Base-by-base conservation (phyloP, 2,329 filamentous ascomycete genomes). In the Phoma sp. region DNA sequence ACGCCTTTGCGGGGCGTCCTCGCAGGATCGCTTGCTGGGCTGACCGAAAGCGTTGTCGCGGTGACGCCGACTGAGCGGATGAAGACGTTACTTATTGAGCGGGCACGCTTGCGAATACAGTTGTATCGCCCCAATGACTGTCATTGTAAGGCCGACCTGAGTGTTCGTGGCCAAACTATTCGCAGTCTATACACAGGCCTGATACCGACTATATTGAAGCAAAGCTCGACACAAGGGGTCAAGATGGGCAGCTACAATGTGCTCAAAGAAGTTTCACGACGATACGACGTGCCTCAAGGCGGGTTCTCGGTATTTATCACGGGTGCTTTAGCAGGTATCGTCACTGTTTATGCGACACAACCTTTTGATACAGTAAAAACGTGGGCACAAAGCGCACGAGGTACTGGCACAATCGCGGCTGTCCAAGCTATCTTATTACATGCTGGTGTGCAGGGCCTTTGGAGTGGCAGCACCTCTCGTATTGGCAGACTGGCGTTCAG, bases 241-340 rank as follows among this genome's bases (percentile, higher is more conserved):
- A 71, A 79, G 6, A 80, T 81, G 77, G 78, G 79, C 0, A 76
- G 74, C 2, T 83, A 82, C 66, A 82, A 81, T 49, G 70, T 79
- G 22, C 61, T 82, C 38, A 77, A 76, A 18, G 76, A 79, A 38
- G 58, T 66, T 13, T 58, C 62, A 11, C 49, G 54, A 30, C 55
- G 45, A 10, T 51, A 63, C 8, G 62, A 65, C 2, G 38, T 67
- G 4, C 55, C 66, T 1, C 63, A 67, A 32, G 68, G 61, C 23
- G 66, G 56, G 5, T 58, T 57, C 2, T 49, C 59, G 30, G 68
- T 66, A 0, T 71, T 74, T 45, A 61, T 59, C 0, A 63, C 62
- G 7, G 70, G 70, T 11, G 68, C 69, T 1, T 32, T 67, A 24
- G 70, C 71, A 9, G 71, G 70, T 4, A 53, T 52, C 11, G 53